Base-by-base conservation (phyloP, 1,284 basidiomycete genomes). In the Fomes fomentarius region DNA sequence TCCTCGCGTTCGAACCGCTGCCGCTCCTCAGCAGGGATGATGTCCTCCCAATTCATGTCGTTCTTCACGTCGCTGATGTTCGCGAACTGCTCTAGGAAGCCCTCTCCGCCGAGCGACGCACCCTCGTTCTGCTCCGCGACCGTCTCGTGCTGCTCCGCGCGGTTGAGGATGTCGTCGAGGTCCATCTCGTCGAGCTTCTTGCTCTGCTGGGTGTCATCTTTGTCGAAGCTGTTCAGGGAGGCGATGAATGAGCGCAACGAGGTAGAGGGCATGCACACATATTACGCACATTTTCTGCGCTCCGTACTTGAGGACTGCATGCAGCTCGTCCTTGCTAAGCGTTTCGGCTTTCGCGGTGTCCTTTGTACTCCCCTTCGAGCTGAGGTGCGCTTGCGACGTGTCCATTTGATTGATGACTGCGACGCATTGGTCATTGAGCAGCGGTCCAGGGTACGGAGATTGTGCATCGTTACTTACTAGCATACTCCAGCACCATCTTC, bases 401-500 rank as follows among this genome's bases (percentile, higher is more conserved):
- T 99, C 97, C 89, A 99, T 98, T 76, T 99, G 96, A 75, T 98
- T 96, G 79, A 99, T 98, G 77, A 99, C 93, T 94, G 69, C 33
- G 50, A 12, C 22, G 21, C 26, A 46, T 50, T 30, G 61, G 58
- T 60, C 56, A 59, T 56, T 40, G 57, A 50, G n/a, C n/a, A 43
- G n/a, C 35, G 62, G 53, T 1, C 21, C 6, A 8, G 2, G 11
- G 21, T 60, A 61, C 51, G 57, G n/a, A 44, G 54, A 26, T 52
- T 19, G 17, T 17, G 19, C 43, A 52, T 52, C 11, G 33, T 38
- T 50, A 87, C 93, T 71, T 71, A 96, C 94, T 98, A 47, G 96
- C 97, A 78, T 99, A 98, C 74, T 99, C 97, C 63, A 99, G 79
- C 51, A 99, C 94, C 96, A 99, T 99, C 80, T 99, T 99, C 77